Evolutionary conservation across 768 basidiomycete genomes (phyloP), one percentile per base, ranked within the genome.

Genomic region (Candolleomyces eurysporus): DNA sequence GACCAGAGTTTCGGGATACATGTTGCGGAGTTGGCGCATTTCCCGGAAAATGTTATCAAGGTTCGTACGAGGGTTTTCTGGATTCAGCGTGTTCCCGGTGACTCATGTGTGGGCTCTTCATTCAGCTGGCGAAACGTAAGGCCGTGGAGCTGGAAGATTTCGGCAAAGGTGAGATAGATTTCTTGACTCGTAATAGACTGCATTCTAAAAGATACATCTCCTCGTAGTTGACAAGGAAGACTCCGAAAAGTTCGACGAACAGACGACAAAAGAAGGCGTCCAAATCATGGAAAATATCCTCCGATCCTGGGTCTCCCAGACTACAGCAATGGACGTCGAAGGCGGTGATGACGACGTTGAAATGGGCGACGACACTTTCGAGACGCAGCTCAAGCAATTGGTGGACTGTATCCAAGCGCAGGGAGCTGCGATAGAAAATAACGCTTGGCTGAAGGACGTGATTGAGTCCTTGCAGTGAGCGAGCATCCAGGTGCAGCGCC

Each of bases 1-100:
- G 96, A 98, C 71, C 96, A 98, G 74, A 96, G 94, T 70, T 98
- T 98, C 69, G 97, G 96, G 74, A 98, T 99, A 31, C 95, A 98
- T 67, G 97, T 99, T 16, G 97, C 97, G 0, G 84, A 94, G 71
- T 79, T 98, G n/a, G 96, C 96, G 4, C 96, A 98, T 73, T 99
- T 99, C 75, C 97, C 97, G 0, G 92, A 96, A 62, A 90, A 87
- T 64, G 96, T 98, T 11, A 84, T 98, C 62, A 92, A 90, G 80
- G 73, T 72, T n/a, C 11, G 66, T 57, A 22, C 1, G 14, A 17
- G 53, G 21, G 4, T 21, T 19, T 16, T 55, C 10, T 31, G 26
- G 26, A 26, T 26, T 26, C 26, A 26, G 26, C 26, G 26, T 26
- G 26, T 32, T 14, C 31, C 21, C 11, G 36, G 36, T 36, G 11